Evolutionary conservation across 1,284 basidiomycete species (phyloP), one percentile per base, ranked within the genome.

Genomic region (Sporisorium reilianum): DNA sequence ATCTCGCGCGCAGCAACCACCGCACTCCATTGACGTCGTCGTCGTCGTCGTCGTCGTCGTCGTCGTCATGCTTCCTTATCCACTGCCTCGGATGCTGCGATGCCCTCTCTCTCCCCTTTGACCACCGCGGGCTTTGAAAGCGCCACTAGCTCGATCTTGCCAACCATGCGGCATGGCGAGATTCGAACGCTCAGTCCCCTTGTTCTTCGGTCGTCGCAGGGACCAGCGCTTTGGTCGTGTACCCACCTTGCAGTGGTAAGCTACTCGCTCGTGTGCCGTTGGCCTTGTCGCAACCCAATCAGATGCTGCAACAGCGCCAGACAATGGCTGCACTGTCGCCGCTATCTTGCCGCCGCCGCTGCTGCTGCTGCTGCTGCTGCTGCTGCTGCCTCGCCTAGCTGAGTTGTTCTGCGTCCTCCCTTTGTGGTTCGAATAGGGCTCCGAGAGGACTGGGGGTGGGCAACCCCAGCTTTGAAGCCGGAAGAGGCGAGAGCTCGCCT

Each of bases 1-100:
- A 58, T 64, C 40, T 59, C 23, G 26, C 34, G 55, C 55, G 56
- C 63, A 64, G 36, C 55, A 34, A n/a, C 30, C 41, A 11, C 2
- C 5, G 23, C 8, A n/a, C 36, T 38, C 36, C 18, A 18, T 38
- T 38, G 32, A 34, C 44, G 22, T 36, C 49, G n/a, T 38, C 34
- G 49, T 50, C 49, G n/a, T n/a, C n/a, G n/a, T n/a, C n/a, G n/a
- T n/a, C n/a, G n/a, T n/a, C n/a, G n/a, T n/a, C n/a, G n/a, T 40
- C 34, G 22, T 40, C 36, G 50, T 51, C 50, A 34, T 34, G 30
- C 23, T 45, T 14, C 22, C 38, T 41, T 41, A 41, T 41, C 38
- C 38, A 41, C 38, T 41, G 38, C n/a, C 38, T 41, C 38, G 38
- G 38, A n/a, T 41, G 38, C 38, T 41, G 28, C n/a, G 16, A n/a